These are phyloP conservation scores for Cryptosporidium parvum DNA, from an alignment of 169 alveolate genomes.

Conservation along the genomic window DNA sequence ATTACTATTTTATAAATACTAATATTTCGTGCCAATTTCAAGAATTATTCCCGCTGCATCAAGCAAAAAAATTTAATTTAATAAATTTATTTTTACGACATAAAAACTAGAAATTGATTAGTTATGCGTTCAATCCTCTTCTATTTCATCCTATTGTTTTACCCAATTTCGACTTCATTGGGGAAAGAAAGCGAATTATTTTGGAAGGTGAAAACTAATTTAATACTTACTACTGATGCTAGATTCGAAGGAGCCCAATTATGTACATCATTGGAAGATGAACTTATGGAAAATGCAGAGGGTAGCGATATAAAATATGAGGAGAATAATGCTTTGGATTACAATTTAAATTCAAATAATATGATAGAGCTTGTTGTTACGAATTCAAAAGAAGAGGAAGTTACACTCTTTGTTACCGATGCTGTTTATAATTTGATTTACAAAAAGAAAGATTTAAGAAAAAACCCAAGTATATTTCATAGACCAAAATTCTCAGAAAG, in stretches of 20 bases:
- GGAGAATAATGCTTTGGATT: background rate
- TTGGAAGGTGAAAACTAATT: slow-evolving; percentile 37
- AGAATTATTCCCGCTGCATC: slow-evolving; percentile 17
- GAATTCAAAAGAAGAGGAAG: slow-evolving; percentile 33
- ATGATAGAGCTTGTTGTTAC: slow-evolving; percentile 36
- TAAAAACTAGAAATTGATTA: background rate
- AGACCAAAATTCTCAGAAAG: background rate
- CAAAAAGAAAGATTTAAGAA: background rate
- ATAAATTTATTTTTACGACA: background rate
- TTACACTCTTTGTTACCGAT: slow-evolving; percentile 8
- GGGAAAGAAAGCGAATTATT: background rate
- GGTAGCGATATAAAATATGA: background rate
- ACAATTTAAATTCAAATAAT: background rate
- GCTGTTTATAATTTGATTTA: slow-evolving; percentile 27
- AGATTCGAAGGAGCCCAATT: slow-evolving; percentile 10
- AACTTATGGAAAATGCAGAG: background rate
- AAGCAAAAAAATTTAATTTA: slow-evolving; percentile 6
- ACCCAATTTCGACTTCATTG: background rate
- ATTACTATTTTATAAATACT: background rate
- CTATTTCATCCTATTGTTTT: background rate
- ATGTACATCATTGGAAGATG: slow-evolving; percentile 13
- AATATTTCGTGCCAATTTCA: background rate
- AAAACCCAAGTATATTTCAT: slow-evolving; percentile 44
- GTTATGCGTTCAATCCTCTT: background rate
- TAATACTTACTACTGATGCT: slow-evolving; percentile 14